A percentile compares a stretch with the other conserved stretches of the same genome.
phyloP scores from a whole-genome alignment of 2,329 filamentous ascomycete species.

The Cyclaneusma minus region DNA sequence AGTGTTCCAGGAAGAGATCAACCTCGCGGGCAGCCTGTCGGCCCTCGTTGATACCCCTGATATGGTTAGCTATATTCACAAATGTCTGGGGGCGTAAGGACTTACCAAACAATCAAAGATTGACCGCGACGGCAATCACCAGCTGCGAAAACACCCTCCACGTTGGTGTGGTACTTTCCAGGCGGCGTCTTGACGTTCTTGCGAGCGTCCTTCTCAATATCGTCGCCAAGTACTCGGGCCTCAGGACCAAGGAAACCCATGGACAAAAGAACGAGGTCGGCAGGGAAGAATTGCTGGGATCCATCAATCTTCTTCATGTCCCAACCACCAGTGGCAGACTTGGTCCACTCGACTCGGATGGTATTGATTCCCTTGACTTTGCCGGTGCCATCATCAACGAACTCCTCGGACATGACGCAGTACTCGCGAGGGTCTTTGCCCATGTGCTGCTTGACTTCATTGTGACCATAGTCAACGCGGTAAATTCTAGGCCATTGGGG shows the following conservation, averaged over 20 bases:
- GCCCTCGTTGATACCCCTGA: constrained; percentile 90
- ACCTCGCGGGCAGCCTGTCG: constrained; percentile 86
- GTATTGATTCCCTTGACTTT: constrained; percentile 94
- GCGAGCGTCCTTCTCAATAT: constrained; percentile 77
- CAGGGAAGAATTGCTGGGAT: constrained; percentile 90
- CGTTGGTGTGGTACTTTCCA: constrained; percentile 77
- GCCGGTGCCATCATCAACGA: constrained; percentile 76
- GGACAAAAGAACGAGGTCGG: constrained; percentile 82
- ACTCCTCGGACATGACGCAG: constrained; percentile 97
- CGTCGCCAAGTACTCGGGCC: constrained; percentile 71
- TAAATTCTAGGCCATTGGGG: constrained; percentile 97
- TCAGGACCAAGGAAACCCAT: constrained; percentile 97
- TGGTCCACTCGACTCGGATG: constrained; percentile 90
- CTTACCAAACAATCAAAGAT: constrained; percentile 88
- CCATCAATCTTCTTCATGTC: constrained; percentile 97
- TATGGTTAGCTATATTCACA: constrained; percentile 18
- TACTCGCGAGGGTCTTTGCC: constrained; percentile 93
- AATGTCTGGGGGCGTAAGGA: constrained; percentile 8
- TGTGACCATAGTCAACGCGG: constrained; percentile 95
- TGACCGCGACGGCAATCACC: constrained; percentile 92
- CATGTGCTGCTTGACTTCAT: constrained; percentile 89
- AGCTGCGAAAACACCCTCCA: constrained; percentile 80
- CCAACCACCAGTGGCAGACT: constrained; percentile 78
- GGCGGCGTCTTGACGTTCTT: constrained; percentile 93
- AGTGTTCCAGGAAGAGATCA: constrained; percentile 70